Base-by-base conservation (phyloP, 1,284 basidiomycete species). In the Caloboletus firmus region DNA sequence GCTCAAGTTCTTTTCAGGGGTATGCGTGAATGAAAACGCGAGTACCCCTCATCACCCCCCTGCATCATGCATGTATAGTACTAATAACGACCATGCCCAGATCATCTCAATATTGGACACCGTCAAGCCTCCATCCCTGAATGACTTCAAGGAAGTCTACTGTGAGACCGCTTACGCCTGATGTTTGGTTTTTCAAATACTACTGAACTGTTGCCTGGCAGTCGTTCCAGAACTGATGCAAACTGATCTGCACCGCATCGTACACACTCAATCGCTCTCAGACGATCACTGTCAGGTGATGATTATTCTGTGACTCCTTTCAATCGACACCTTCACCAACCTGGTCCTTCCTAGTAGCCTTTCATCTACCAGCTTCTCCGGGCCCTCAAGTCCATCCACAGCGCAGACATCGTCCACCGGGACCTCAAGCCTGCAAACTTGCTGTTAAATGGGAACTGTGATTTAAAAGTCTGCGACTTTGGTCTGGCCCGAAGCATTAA, bases 211-310 rank as follows among this genome's bases (percentile, higher is more conserved):
- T 30, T 22, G 46, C 15, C 62, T n/a, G n/a, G n/a, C 24, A 87
- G 84, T 95, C 59, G 88, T 96, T 59, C 91, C 93, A 70, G 92
- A 95, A 71, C 77, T 95, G 46, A 93, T 95, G 85, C 93, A 95
- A 69, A 93, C 90, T 2, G 91, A 95, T 68, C 76, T 95, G 65
- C 93, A 95, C 71, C 85, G 93, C 18, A 92, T 95, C 55, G 93
- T 95, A 66, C 82, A 93, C 43, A 94, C 91, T 2, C 93, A 95
- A 67, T 84, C 90, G 58, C 78, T 95, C 45, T 88, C 86, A 30
- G 92, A 95, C 67, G 94, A 97, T 72, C 94, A 95, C 66, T 93
- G 87, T 68, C 92, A 93, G 76, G 83, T 83, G 63, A 57, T 18
- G 55, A 69, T 51, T 36, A 41, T 41, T 24, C 3, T 24, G n/a